Evolutionary conservation across 768 basidiomycete species (phyloP), one percentile per base, ranked within the genome.

Genomic region (Holtermanniella nyarrowii): DNA sequence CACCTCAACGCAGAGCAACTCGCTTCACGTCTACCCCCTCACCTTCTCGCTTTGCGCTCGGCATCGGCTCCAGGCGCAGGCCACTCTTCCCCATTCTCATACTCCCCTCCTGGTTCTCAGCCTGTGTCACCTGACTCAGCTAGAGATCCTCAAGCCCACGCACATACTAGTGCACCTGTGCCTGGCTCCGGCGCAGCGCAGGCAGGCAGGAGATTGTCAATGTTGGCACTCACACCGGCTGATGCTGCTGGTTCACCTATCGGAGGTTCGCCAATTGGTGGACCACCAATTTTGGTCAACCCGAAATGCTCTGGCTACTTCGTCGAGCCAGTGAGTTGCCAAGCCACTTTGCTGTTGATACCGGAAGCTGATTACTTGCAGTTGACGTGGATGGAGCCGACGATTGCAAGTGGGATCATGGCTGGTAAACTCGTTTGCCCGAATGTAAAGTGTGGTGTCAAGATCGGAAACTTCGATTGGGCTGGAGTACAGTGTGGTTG

Each of bases 381-480:
- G 89, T 83, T 95, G 81, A 84, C 82, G 63, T 99, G 93, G 95
- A 99, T 99, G 93, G 82, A 88, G 46, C 77, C 82, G 3, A 79
- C 84, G 60, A 74, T 96, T 7, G 77, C 80, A 27, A 70, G 74
- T n/a, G 91, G 89, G 0, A 77, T 82, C 42, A 74, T 91, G 31
- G 79, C 82, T 0, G 95, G 95, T 16, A 95, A 90, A 77, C 86
- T 99, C 59, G 53, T 79, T 0, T 99, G 95, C 61, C 95, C 95
- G 3, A 93, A 91, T 70, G 78, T 82, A 62, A 89, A 86, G 63
- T 99, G 95, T 62, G 78, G 78, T 2, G 82, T 80, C 22, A 99
- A 99, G 74, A 76, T 99, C 16, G 95, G 95, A 2, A 95, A 87
- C 68, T 97, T 83, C 61, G 90, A 95, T 67, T 99, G 95, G 95